Evolutionary conservation across 345 rosid species (phyloP).

Genomic region (Gossypium arboreum): DNA sequence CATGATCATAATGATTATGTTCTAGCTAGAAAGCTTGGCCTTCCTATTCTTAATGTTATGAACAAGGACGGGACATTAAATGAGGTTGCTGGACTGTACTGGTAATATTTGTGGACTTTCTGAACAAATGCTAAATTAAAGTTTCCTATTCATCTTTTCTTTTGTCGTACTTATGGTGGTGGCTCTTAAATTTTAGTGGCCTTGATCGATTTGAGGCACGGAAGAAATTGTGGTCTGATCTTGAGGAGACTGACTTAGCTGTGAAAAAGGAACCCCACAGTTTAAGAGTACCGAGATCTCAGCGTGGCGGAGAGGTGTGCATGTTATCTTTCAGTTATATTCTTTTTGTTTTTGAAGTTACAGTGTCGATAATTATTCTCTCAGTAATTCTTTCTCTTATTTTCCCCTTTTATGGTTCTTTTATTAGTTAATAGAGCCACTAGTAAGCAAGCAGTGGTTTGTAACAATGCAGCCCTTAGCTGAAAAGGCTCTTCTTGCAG

Average conservation of each 20-base stretch:
- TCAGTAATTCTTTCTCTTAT: slow-evolving; percentile 13
- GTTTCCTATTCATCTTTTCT: slow-evolving; percentile 1
- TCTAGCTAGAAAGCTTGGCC: slow-evolving; percentile 95
- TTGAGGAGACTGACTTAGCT: slow-evolving; percentile 88
- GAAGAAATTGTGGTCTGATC: slow-evolving; percentile 89
- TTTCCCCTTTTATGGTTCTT: slow-evolving; percentile 4
- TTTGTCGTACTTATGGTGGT: slow-evolving; percentile 16
- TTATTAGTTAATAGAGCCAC: slow-evolving; percentile 80
- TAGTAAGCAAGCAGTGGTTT: slow-evolving; percentile 97
- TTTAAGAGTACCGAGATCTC: slow-evolving; percentile 86
- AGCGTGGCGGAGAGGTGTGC: slow-evolving; percentile 97
- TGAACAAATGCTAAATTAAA: slow-evolving; percentile 11
- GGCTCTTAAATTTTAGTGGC: slow-evolving; percentile 50
- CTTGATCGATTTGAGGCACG: slow-evolving; percentile 91
- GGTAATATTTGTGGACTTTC: slow-evolving; percentile 42
- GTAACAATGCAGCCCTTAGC: slow-evolving; percentile 92
- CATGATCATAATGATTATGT: slow-evolving; percentile 97
- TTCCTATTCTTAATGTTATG: slow-evolving; percentile 94
- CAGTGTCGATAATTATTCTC: slow-evolving; percentile 15
- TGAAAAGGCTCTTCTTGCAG: slow-evolving; percentile 90
- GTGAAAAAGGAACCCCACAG: slow-evolving; percentile 76
- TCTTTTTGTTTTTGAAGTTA: slow-evolving; percentile 13
- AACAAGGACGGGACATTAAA: slow-evolving; percentile 94
- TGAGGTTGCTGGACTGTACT: slow-evolving; percentile 86
- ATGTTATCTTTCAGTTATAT: slow-evolving; percentile 16